Evolutionary conservation across 1,284 basidiomycete genomes (phyloP), one percentile per base, ranked within the genome.

Genomic region (Sporisorium reilianum): DNA sequence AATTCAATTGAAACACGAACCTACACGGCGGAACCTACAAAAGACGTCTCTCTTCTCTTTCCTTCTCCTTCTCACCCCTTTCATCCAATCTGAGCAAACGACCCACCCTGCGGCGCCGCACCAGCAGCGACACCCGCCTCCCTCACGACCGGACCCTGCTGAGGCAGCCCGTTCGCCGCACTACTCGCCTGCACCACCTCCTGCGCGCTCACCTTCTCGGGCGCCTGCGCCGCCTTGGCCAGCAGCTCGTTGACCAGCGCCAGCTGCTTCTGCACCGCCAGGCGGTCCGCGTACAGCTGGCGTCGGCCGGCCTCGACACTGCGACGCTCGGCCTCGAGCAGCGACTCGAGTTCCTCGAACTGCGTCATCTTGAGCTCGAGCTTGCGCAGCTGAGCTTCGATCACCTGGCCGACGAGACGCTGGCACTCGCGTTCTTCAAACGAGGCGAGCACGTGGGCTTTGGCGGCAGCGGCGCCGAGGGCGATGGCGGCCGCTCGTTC

Each of bases 331-430:
- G 77, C 61, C 36, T 84, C 83, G 44, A 84, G 77, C 26, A 84
- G 60, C 11, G 70, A 61, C 58, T 84, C 83, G 36, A 84, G 75
- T 54, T 83, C 75, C 36, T 83, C 80, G 51, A 84, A 84, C 49
- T 84, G 83, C 6, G 66, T 46, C 81, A 84, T 83, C 38, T 84
- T 84, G 20, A 84, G 60, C 63, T 98, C 95, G 52, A 99, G 90
- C 85, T 98, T 98, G 20, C 90, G 91, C 49, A 97, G 88, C 62
- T 96, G 97, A 30, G 96, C 89, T 80, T 94, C 92, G 85, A 98
- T 93, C 62, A 98, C 89, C 51, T 91, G 89, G 1, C 92, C 90
- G 22, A 98, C 90, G 23, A 95, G 90, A 55, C 89, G 88, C 50
- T 91, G 90, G 71, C 97, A 92, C 58, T 93, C 91, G 0, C 88